A percentile compares a stretch with the other conserved stretches of the same genome.
phyloP scores from a whole-genome alignment of 768 basidiomycete genomes.

The Tricholoma hemisulphureum region DNA sequence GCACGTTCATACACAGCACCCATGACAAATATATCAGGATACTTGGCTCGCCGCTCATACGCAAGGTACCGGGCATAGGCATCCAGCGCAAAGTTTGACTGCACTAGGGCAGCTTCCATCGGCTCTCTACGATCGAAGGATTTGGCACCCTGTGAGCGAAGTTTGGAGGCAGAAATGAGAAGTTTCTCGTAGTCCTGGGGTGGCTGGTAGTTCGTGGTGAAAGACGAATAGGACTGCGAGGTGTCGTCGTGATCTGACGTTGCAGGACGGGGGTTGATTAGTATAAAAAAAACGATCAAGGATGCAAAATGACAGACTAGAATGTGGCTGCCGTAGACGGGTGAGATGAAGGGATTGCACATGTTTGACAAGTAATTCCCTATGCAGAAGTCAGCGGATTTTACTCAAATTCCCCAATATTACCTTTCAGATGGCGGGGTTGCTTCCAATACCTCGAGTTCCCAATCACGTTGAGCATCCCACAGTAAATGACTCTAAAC shows the following conservation, averaged over 20 bases:
- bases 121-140: conserved; percentile 63
- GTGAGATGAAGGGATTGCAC: conserved; percentile 59
- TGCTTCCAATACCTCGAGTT: conserved; percentile 58
- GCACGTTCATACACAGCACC: conserved; percentile 68
- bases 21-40: conserved; percentile 58
- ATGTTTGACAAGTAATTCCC: conserved; percentile 42
- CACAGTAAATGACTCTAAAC: conserved; percentile 68
- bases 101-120: conserved; percentile 61
- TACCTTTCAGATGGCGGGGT: conserved; percentile 49
- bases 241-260: conserved; percentile 73
- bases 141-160: conserved; percentile 57
- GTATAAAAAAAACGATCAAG: not conserved
- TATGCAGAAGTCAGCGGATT: conserved; percentile 24
- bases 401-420: not conserved
- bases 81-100: conserved; percentile 49
- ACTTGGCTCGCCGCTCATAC: conserved; percentile 58
- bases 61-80: conserved; percentile 62
- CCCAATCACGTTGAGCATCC: conserved; percentile 74
- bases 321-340: conserved; percentile 75
- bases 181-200: conserved; percentile 73
- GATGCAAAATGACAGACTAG: conserved; percentile 44
- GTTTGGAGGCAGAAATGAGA: conserved; percentile 76
- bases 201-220: conserved; percentile 77
- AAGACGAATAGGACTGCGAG: conserved; percentile 82
- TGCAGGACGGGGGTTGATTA: not conserved